Conservation (phyloP, 768 basidiomycete species). For the Mycena chlorophos region DNA sequence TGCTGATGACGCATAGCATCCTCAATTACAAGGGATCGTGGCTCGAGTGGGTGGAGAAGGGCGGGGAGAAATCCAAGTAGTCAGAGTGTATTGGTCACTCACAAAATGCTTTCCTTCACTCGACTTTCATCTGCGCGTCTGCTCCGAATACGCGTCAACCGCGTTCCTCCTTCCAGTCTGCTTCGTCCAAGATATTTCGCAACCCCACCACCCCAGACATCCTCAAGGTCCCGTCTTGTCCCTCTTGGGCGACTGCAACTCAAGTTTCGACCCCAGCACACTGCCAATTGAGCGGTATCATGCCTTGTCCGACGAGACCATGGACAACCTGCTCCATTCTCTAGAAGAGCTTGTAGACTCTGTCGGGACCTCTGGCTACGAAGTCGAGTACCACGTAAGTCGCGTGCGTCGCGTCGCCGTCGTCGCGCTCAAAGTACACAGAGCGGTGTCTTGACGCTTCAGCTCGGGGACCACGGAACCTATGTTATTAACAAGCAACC, state of each 20-base stretch:
- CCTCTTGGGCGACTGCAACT: not conserved
- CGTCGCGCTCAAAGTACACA: slow-evolving; percentile 34
- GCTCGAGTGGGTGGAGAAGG: slow-evolving; percentile 77
- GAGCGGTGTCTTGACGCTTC: slow-evolving; percentile 90
- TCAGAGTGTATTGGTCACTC: slow-evolving; percentile 7
- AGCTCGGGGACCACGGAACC: slow-evolving; percentile 73
- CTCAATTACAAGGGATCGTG: slow-evolving; percentile 86
- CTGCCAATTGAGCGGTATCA: slow-evolving; percentile 72
- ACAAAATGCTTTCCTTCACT: slow-evolving; percentile 16
- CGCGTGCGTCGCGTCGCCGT: not conserved
- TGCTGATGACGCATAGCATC: slow-evolving; percentile 37
- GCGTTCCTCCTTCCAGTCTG: slow-evolving; percentile 1
- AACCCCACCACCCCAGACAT: slow-evolving; percentile 61
- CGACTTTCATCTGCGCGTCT: slow-evolving; percentile 17
- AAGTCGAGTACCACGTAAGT: slow-evolving; percentile 88
- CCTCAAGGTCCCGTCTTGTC: slow-evolving; percentile 46
- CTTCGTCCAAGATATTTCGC: slow-evolving; percentile 34
- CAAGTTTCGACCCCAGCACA: slow-evolving; percentile 35
- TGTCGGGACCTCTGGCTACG: slow-evolving; percentile 54
- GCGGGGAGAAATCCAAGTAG: slow-evolving; percentile 34
- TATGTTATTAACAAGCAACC: slow-evolving; percentile 98
- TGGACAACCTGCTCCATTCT: slow-evolving; percentile 73
- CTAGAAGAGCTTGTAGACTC: slow-evolving; percentile 74
- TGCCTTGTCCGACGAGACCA: slow-evolving; percentile 67
- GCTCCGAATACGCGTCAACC: slow-evolving; percentile 16